Conservation (phyloP, 2,329 filamentous ascomycete species). For the Paraphaeosphaeria minitans region DNA sequence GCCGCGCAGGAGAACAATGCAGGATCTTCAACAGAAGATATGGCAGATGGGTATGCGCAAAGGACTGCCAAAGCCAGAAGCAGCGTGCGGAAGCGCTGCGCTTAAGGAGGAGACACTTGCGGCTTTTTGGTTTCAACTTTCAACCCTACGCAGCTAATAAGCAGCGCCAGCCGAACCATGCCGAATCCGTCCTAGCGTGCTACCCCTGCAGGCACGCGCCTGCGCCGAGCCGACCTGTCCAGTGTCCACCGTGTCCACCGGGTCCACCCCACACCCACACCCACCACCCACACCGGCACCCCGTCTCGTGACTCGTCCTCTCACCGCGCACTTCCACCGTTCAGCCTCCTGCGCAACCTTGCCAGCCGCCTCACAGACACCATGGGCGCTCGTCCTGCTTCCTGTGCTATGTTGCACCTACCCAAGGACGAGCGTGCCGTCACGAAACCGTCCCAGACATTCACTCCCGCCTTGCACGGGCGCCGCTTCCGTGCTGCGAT, state of each 20-base stretch:
- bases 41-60: too few species aligned
- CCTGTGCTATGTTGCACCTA: background rate
- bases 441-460: background rate
- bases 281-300: background rate
- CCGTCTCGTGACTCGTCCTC: background rate
- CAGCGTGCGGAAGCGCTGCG: conserved; percentile 1
- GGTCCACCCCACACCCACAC: too few species aligned
- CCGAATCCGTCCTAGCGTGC: background rate
- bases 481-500: conserved; percentile 1
- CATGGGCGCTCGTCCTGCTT: background rate
- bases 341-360: background rate
- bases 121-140: background rate
- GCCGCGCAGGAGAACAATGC: background rate
- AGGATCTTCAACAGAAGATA: background rate
- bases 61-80: too few species aligned
- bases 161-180: conserved; percentile 2
- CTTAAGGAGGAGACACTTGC: conserved; percentile 6
- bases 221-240: background rate
- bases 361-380: background rate
- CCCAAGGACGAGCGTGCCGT: background rate
- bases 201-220: conserved; percentile 2
- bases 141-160: conserved; percentile 1
- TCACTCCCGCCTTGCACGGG: background rate
- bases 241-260: too few species aligned
- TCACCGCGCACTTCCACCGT: background rate